Evolutionary conservation across 2,329 filamentous ascomycete species (phyloP).

Genomic region (Xylaria digitata): DNA sequence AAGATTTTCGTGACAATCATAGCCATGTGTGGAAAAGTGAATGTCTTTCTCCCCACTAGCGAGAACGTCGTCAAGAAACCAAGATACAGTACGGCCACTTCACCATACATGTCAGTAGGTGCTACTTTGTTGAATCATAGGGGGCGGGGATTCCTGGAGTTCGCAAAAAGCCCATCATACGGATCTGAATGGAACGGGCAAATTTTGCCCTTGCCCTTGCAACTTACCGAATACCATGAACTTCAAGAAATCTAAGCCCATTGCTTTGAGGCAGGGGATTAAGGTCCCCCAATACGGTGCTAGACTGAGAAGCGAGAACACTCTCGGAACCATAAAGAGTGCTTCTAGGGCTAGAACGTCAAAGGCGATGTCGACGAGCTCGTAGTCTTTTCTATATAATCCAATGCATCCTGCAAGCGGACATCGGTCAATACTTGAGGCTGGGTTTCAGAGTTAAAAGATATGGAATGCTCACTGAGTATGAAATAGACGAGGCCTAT

Average conservation of each 20-base stretch:
- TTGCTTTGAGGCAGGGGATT: conserved; percentile 91
- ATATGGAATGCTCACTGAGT: conserved; percentile 67
- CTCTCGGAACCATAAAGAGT: conserved; percentile 87
- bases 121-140: background rate
- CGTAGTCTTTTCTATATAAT: conserved; percentile 66
- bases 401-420: conserved; percentile 70
- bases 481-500: conserved; percentile 78
- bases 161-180: background rate
- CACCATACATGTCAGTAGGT: conserved; percentile 19
- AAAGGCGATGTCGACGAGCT: conserved; percentile 82
- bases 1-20: conserved; percentile 84
- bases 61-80: conserved; percentile 91
- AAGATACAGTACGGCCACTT: conserved; percentile 68
- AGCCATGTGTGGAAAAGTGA: conserved; percentile 74
- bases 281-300: conserved; percentile 91
- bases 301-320: conserved; percentile 87
- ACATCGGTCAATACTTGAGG: conserved; percentile 38
- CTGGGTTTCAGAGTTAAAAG: background rate
- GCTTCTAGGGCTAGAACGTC: conserved; percentile 91
- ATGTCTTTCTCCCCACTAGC: conserved; percentile 77
- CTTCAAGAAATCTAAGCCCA: conserved; percentile 88
- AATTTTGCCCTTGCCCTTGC: conserved; percentile 51
- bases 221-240: conserved; percentile 79
- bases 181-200: background rate
- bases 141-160: background rate